Evolutionary conservation across 2,329 filamentous ascomycete species (phyloP), one percentile per base, ranked within the genome.

Genomic region (Simplicillium sp.): DNA sequence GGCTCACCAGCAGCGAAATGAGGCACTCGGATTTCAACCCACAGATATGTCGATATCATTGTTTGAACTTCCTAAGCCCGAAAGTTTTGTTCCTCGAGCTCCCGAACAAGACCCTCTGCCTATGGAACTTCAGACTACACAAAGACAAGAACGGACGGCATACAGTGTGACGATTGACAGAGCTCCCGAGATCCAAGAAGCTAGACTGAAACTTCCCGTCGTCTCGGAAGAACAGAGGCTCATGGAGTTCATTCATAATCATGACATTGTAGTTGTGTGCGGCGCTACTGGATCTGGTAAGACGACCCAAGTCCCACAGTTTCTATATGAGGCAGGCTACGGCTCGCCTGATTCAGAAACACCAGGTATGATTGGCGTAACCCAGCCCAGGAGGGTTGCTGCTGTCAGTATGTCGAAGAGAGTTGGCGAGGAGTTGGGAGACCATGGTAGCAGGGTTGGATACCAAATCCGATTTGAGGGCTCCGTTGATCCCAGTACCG

Each of bases 401-500:
- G 90, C 92, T 16, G 88, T 96, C 38, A 96, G 89, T 62, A 96
- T 98, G 83, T 87, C 92, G 1, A 89, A 88, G 58, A 84, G 92
- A 57, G 90, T 98, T 16, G 80, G 75, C 0, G 80, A 89, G 47
- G 92, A 98, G 57, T 62, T 98, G 34, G 88, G 87, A 1, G 72
- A 84, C 36, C 78, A 82, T 51, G 80, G 80, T n/a, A 70, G 82
- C 18, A 75, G 76, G 37, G 89, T 98, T 7, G 87, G 86, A 4
- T 94, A 97, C 58, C 92, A 89, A 58, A 96, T 98, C 52, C 84
- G 94, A 17, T 98, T 97, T 49, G 92, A 98, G 56, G 87, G 84
- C 38, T 90, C 82, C 0, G 80, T 84, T 2, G 78, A 80, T 37
- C 70, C 80, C 20, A 82, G 87, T 39, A 98, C 92, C 0, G 84